Percentiles rank a stretch among this genome's conserved stretches.
phyloP scores from a whole-genome alignment of 305 asterid species.

The Solanum hybrid region DNA sequence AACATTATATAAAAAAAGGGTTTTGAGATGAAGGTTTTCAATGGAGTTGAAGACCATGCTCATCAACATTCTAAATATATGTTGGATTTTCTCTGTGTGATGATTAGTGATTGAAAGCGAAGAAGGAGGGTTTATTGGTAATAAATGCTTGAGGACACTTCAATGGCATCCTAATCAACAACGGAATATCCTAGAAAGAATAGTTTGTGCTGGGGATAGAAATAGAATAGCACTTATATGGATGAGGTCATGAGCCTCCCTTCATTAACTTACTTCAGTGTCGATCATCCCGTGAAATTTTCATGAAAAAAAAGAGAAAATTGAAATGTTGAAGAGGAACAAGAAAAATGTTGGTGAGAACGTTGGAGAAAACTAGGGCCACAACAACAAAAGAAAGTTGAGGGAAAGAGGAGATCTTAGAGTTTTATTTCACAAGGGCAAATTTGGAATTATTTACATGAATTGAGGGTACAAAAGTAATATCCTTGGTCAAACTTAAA shows the following conservation, averaged over 20 bases:
- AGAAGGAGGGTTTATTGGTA: not conserved
- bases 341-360: no score
- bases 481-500: no score
- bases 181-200: not conserved
- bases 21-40: constrained; percentile 19
- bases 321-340: no score
- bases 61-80: constrained; percentile 14
- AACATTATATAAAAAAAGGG: not conserved
- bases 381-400: no score
- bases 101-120: not conserved
- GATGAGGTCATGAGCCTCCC: not conserved
- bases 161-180: not conserved
- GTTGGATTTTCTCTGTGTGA: not conserved
- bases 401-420: no score
- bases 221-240: not conserved
- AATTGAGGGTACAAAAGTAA: no score
- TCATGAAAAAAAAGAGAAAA: no score
- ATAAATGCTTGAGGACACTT: not conserved
- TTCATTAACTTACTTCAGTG: not conserved
- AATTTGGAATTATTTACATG: no score
- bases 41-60: constrained; percentile 21
- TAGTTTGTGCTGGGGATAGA: not conserved
- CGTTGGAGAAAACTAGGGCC: no score
- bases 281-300: no score
- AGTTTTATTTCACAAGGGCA: no score